phyloP scores from a whole-genome alignment of 2,329 filamentous ascomycete genomes.

The Colletotrichum tanaceti region DNA sequence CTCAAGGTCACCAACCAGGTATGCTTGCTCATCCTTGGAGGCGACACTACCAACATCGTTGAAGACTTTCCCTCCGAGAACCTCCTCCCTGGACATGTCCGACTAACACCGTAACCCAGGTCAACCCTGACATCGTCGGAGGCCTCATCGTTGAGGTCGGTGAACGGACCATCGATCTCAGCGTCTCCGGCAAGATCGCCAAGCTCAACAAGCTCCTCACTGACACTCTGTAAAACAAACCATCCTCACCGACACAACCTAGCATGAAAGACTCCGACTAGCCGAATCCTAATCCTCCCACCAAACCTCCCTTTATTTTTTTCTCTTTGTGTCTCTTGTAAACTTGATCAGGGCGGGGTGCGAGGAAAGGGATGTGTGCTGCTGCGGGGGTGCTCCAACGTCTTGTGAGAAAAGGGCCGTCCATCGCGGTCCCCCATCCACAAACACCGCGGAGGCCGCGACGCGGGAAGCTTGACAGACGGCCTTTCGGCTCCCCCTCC shows the following conservation, averaged over 20 bases:
- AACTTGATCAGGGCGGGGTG: constrained; percentile 27
- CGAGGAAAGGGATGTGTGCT: constrained; percentile 5
- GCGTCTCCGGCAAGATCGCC: constrained; percentile 91
- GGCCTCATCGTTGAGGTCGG: constrained; percentile 96
- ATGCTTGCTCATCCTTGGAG: constrained; percentile 48
- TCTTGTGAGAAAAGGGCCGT: neutral
- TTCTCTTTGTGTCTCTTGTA: constrained; percentile 35
- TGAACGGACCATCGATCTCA: constrained; percentile 97
- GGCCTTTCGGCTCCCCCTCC: neutral
- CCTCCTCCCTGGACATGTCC: neutral
- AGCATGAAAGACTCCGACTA: constrained; percentile 30
- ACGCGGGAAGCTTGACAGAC: constrained; percentile 3
- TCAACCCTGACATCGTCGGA: constrained; percentile 94
- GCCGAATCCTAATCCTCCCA: constrained; percentile 29
- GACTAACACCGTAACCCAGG: constrained; percentile 58
- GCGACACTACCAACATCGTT: neutral
- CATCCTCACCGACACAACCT: constrained; percentile 5
- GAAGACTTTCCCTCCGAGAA: neutral
- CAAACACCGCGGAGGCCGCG: neutral
- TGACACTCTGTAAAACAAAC: constrained; percentile 86
- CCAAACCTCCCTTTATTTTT: constrained; percentile 23
- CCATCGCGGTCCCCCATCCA: neutral
- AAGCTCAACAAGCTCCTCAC: constrained; percentile 99
- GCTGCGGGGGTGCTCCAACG: constrained; percentile 7
- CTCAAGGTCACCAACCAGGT: constrained; percentile 96